A percentile compares a stretch with the other conserved stretches of the same genome.
phyloP scores from a whole-genome alignment of 208 protist genomes.

The Phytomonas serpens region DNA sequence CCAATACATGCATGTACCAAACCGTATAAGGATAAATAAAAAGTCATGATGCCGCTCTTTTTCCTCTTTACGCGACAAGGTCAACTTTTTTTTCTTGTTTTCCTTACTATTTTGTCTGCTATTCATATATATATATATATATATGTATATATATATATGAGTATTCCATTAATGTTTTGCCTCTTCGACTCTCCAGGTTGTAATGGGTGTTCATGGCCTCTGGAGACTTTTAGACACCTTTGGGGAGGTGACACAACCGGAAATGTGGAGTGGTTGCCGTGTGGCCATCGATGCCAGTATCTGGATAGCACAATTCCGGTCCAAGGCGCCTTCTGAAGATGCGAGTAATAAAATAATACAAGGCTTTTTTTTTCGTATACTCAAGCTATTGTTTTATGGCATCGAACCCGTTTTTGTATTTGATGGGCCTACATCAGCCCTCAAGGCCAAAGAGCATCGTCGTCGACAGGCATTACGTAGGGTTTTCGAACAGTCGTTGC shows the following conservation, averaged over 20 bases:
- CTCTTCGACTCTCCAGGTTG: not conserved
- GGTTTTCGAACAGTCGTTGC: constrained; percentile 19
- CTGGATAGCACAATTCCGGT: constrained; percentile 79
- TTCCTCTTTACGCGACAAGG: not conserved
- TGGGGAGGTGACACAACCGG: constrained; percentile 57
- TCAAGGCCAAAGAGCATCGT: constrained; percentile 56
- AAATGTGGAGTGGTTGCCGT: constrained; percentile 47
- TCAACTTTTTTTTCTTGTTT: not conserved
- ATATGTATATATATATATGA: constrained; percentile 12
- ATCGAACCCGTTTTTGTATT: constrained; percentile 88
- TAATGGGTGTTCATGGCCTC: constrained; percentile 80
- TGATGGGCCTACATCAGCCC: constrained; percentile 47
- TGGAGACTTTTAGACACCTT: constrained; percentile 83
- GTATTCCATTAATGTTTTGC: not conserved
- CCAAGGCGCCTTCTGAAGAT: constrained; percentile 33
- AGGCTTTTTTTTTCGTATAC: constrained; percentile 69
- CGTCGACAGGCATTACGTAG: constrained; percentile 32
- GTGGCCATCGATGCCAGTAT: constrained; percentile 88
- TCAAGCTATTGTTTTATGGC: constrained; percentile 85
- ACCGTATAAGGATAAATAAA: not conserved
- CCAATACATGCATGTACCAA: not conserved
- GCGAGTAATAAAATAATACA: constrained; percentile 55
- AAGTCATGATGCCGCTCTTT: not conserved
- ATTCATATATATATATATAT: constrained; percentile 8
- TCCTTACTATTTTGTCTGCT: constrained; percentile 3